Evolutionary conservation across 768 basidiomycete genomes (phyloP).

Genomic region (Lentinula sp.): DNA sequence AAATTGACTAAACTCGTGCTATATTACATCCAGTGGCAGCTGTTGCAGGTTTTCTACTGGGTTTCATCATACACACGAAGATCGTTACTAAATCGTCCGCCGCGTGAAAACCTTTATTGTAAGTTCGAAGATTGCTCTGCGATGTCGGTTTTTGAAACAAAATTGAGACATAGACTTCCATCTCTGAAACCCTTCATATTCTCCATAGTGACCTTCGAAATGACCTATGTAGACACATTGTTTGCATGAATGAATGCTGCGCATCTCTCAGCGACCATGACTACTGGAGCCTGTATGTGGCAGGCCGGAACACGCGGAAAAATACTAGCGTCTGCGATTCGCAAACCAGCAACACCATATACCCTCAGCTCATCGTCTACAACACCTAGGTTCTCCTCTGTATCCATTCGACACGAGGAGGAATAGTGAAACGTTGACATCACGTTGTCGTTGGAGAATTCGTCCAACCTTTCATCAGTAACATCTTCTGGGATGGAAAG

Average conservation of each 20-base stretch:
- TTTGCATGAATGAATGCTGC: conserved; percentile 2
- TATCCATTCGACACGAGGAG: conserved; percentile 9
- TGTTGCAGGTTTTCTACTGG: neutral
- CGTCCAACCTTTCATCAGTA: conserved; percentile 2
- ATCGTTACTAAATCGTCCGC: neutral
- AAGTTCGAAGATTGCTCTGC: no score
- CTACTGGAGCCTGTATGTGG: conserved; percentile 23
- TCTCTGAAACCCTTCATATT: no score
- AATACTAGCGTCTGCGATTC: conserved; percentile 27
- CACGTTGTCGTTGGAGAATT: neutral
- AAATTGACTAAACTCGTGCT: no score
- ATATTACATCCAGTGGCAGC: neutral
- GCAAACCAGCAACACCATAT: conserved; percentile 33
- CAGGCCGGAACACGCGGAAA: conserved; percentile 21
- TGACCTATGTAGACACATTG: no score
- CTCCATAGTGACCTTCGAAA: no score
- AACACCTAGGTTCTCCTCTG: conserved; percentile 22
- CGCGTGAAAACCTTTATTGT: neutral
- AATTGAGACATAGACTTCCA: no score
- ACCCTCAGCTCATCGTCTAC: conserved; percentile 37
- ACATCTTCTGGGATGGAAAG: conserved; percentile 1
- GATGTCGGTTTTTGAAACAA: no score
- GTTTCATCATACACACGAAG: neutral
- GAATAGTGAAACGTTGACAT: conserved; percentile 7
- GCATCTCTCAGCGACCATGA: conserved; percentile 19